Base-by-base conservation (phyloP, 129 eudicot species). In the Lactuca saligna region DNA sequence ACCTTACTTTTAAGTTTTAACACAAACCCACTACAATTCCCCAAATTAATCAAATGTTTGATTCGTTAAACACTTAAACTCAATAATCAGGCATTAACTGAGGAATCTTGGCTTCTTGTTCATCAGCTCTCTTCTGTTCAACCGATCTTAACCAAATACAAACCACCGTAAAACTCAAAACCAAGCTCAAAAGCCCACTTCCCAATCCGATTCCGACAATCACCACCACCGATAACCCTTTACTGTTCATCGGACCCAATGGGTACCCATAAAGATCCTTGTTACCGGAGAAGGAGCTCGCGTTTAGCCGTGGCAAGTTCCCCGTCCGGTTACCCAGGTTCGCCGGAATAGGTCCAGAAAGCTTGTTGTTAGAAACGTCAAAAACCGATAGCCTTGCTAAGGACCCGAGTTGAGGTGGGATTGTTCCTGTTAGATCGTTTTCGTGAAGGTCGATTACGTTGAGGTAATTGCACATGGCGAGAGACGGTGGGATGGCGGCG, bases 201-300 rank as follows among this genome's bases (percentile, higher is more conserved):
- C 91, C 95, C 44, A 90, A 73, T 54, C 97, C 95, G 71, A 87
- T 90, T 69, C 82, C 88, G 4, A 90, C 97, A 31, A 87, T 90
- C 41, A 76, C 82, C 76, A 87, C 29, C 15, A 90, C 78, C 48
- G 95, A 87, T 14, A 90, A 61, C 83, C 89, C 91, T 53, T 63
- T 83, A 54, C 53, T 82, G 75, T 51, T 90, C 85, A 73, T 72
- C 48, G 82, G 83, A 8, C 82, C 72, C 54, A 87, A 76, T 4
- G 97, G 97, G 76, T 81, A 85, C 75, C 95, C 95, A 14, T 79
- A 87, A 37, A 91, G 79, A 37, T 72, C 90, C 66, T 81, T 87
- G 29, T 90, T 90, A 5, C 95, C 97, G 7, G 14, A 75, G 33
- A 35, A 90, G 17, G 91, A 84, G 67, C 84, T 82, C 59, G 82